A percentile compares a stretch with the other conserved stretches of the same genome.
phyloP scores from a whole-genome alignment of 345 rosid genomes.

The Aquilaria yunnanensis region DNA sequence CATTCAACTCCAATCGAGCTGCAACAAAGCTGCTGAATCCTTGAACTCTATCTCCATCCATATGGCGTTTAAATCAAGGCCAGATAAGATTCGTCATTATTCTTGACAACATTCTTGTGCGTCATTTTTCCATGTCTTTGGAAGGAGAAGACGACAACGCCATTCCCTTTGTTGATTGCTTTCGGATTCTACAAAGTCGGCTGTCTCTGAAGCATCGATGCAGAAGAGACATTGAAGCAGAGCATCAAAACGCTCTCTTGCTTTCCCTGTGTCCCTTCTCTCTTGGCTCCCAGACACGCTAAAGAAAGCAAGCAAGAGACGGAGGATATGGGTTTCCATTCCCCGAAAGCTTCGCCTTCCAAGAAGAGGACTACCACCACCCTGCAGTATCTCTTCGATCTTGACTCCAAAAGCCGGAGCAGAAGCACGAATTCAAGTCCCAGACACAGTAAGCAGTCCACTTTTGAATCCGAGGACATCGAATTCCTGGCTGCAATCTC shows the following conservation, averaged over 20 bases:
- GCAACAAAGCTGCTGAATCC: slow-evolving; percentile 14
- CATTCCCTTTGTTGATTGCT: background rate
- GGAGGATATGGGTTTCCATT: slow-evolving; percentile 32
- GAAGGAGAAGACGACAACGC: background rate
- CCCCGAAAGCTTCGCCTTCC: slow-evolving; percentile 25
- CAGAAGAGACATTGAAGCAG: slow-evolving; percentile 3
- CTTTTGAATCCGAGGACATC: slow-evolving; percentile 19
- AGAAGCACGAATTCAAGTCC: slow-evolving; percentile 10
- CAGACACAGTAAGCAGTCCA: slow-evolving; percentile 5
- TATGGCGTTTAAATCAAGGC: slow-evolving; percentile 20
- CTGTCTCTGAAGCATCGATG: no score
- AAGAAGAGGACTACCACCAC: slow-evolving; percentile 28
- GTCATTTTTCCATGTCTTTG: background rate
- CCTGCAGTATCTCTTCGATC: slow-evolving; percentile 32
- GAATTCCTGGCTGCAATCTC: slow-evolving; percentile 32
- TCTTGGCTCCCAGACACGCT: background rate
- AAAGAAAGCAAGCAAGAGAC: background rate
- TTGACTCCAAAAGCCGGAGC: slow-evolving; percentile 19
- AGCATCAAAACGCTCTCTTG: slow-evolving; percentile 11
- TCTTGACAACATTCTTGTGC: slow-evolving; percentile 6
- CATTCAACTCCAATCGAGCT: slow-evolving; percentile 8
- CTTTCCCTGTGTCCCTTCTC: background rate
- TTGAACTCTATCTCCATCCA: slow-evolving; percentile 16
- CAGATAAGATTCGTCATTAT: slow-evolving; percentile 6
- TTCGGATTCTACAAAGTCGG: slow-evolving; percentile 32